Evolutionary conservation across 768 basidiomycete genomes (phyloP).

Genomic region (Steccherinum ochraceum): DNA sequence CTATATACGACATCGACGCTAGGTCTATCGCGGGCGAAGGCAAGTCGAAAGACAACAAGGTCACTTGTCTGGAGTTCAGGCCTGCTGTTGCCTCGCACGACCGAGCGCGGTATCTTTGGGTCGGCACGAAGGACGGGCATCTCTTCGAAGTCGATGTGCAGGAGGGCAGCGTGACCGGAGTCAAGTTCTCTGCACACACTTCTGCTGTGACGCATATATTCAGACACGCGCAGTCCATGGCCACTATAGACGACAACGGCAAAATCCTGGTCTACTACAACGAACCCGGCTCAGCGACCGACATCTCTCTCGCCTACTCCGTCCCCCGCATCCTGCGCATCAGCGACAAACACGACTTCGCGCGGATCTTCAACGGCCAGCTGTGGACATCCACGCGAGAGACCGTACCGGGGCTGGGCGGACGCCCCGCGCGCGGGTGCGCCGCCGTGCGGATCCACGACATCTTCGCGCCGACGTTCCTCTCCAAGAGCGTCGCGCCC

Average conservation of each 20-base stretch:
- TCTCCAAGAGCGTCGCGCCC: conserved; percentile 50
- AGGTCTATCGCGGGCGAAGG: conserved; percentile 46
- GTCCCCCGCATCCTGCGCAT: conserved; percentile 59
- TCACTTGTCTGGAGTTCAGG: conserved; percentile 77
- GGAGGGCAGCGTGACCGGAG: conserved; percentile 48
- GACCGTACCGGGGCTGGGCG: conserved; percentile 26
- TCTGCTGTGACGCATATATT: conserved; percentile 68
- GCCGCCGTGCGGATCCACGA: conserved; percentile 84
- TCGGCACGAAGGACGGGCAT: conserved; percentile 88
- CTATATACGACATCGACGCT: conserved; percentile 48
- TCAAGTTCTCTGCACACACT: conserved; percentile 57
- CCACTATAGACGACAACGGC: conserved; percentile 81
- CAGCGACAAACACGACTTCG: conserved; percentile 79
- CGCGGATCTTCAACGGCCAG: conserved; percentile 62
- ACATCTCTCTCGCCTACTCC: conserved; percentile 37
- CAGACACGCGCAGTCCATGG: conserved; percentile 62
- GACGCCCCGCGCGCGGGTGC: conserved; percentile 36
- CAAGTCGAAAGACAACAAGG: conserved; percentile 55
- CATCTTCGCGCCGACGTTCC: conserved; percentile 51
- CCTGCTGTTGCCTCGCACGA: conserved; percentile 39
- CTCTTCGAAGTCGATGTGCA: conserved; percentile 76
- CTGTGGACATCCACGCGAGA: conserved; percentile 76
- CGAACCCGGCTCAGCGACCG: conserved; percentile 31
- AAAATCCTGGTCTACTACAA: conserved; percentile 74
- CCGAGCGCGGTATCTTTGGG: conserved; percentile 67